Conservation (phyloP, 306 rosid species). For the Vigna radiata region DNA sequence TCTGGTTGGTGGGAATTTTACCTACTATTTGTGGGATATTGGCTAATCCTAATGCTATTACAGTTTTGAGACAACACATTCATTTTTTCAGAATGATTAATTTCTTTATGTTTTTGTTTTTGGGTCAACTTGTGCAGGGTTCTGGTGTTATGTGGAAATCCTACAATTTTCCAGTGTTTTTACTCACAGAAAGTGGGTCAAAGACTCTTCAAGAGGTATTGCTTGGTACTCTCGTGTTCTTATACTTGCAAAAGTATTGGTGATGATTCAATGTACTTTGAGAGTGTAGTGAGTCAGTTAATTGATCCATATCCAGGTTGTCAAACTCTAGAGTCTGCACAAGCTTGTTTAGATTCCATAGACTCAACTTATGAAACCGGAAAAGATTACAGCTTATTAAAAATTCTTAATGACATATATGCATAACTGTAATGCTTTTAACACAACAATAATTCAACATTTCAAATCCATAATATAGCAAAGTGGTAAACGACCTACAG, state of each 20-base stretch:
- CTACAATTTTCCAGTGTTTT: slow-evolving; percentile 78
- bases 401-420: too few relatives aligned
- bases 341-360: too few relatives aligned
- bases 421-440: too few relatives aligned
- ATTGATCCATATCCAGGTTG: background rate
- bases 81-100: slow-evolving; percentile 7
- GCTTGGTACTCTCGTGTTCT: slow-evolving; percentile 31
- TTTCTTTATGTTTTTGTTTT: slow-evolving; percentile 12
- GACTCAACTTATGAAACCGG: too few relatives aligned
- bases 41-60: slow-evolving; percentile 15
- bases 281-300: slow-evolving; percentile 19
- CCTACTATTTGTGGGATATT: slow-evolving; percentile 25
- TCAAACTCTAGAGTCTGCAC: background rate
- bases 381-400: too few relatives aligned
- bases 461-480: too few relatives aligned
- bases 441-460: too few relatives aligned
- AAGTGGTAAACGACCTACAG: too few relatives aligned
- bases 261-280: slow-evolving; percentile 29
- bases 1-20: background rate
- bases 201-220: slow-evolving; percentile 72
- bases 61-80: slow-evolving; percentile 22
- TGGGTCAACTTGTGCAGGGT: slow-evolving; percentile 65
- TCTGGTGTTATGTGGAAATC: slow-evolving; percentile 83
- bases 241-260: slow-evolving; percentile 12
- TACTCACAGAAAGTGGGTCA: slow-evolving; percentile 70